Evolutionary conservation across 2,329 filamentous ascomycete species (phyloP).

Genomic region (Beauveria sp.): DNA sequence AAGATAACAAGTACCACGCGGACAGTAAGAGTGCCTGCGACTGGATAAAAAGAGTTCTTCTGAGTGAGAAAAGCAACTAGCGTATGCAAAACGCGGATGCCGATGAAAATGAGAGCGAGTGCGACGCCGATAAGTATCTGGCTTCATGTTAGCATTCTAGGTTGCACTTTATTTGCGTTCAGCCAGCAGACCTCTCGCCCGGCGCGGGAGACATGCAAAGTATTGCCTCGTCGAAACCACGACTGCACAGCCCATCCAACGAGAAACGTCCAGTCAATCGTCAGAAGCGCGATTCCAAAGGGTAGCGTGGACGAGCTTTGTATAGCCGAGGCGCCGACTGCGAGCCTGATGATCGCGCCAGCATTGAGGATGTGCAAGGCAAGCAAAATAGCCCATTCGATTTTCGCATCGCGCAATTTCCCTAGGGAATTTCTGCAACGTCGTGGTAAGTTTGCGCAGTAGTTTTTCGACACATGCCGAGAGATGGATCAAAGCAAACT

Average conservation of each 20-base stretch:
- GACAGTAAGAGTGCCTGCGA: background rate
- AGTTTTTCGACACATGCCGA: accelerated
- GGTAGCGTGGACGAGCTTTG: background rate
- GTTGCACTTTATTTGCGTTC: background rate
- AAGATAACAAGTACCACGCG: constrained; percentile 1
- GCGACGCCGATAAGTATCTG: background rate
- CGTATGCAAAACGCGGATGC: constrained; percentile 4
- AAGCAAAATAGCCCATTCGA: constrained; percentile 2
- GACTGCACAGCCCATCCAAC: background rate
- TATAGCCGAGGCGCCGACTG: constrained; percentile 2
- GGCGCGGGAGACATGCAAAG: background rate
- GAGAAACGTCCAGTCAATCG: constrained; percentile 1
- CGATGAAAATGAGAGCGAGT: constrained; percentile 1
- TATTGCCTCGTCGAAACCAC: background rate
- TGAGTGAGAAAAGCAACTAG: constrained; percentile 9
- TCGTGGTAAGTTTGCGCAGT: background rate
- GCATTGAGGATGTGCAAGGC: constrained; percentile 2
- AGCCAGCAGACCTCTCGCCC: background rate
- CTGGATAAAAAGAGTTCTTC: background rate
- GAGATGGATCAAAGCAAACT: constrained; percentile 5
- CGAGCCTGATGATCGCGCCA: constrained; percentile 7
- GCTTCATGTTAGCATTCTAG: background rate
- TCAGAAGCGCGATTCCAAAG: background rate
- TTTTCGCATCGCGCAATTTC: background rate
- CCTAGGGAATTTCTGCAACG: background rate